Percentiles rank a stretch among this genome's conserved stretches.
phyloP scores from a whole-genome alignment of 2,329 filamentous ascomycete genomes.

The Stagonosporopsis chrysanthemi region DNA sequence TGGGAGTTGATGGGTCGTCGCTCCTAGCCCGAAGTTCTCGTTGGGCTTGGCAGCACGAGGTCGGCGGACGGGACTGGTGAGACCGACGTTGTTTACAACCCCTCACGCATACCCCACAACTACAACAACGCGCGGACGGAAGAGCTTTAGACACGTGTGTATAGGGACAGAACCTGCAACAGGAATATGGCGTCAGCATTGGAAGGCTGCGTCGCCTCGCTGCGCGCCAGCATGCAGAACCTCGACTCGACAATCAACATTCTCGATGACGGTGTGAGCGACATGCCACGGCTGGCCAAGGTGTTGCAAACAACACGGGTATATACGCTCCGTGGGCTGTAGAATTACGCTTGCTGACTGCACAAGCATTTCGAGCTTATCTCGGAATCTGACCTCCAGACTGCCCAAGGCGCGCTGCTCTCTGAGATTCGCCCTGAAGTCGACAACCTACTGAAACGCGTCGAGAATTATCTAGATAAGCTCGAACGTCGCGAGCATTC shows the following conservation, averaged over 20 bases:
- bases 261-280: conserved; percentile 67
- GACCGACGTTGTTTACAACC: conserved; percentile 30
- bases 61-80: conserved; percentile 26
- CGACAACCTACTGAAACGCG: conserved; percentile 76
- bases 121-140: neutral
- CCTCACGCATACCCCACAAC: conserved; percentile 27
- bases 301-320: conserved; percentile 70
- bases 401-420: conserved; percentile 83
- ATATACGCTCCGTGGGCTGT: conserved; percentile 30
- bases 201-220: conserved; percentile 65
- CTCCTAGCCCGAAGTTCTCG: conserved; percentile 21
- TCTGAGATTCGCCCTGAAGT: conserved; percentile 92
- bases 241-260: conserved; percentile 70
- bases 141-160: neutral
- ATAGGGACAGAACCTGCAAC: neutral
- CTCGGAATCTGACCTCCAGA: conserved; percentile 80
- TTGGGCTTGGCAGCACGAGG: conserved; percentile 34
- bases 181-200: conserved; percentile 54
- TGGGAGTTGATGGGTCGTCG: conserved; percentile 32
- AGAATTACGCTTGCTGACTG: neutral
- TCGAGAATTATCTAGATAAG: conserved; percentile 83
- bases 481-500: conserved; percentile 83
- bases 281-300: conserved; percentile 68
- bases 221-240: conserved; percentile 67
- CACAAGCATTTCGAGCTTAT: conserved; percentile 89